Evolutionary conservation across 2,329 filamentous ascomycete genomes (phyloP).

Genomic region (Periconia digitata): DNA sequence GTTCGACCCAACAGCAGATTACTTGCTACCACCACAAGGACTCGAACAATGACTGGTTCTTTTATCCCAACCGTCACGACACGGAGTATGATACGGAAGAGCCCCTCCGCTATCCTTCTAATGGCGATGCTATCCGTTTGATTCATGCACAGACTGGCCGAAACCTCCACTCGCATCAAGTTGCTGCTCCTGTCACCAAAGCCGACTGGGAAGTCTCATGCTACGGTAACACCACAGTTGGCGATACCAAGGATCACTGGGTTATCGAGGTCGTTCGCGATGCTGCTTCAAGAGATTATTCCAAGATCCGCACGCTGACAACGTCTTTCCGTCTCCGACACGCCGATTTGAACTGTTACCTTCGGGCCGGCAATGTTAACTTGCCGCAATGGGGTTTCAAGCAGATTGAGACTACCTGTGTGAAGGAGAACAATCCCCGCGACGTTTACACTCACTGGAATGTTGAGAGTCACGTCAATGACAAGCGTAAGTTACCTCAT

Average conservation of each 20-base stretch:
- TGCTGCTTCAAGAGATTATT: conserved; percentile 81
- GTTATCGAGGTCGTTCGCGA: conserved; percentile 88
- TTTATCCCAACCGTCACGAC: conserved; percentile 87
- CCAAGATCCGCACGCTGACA: conserved; percentile 84
- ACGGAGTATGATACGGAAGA: conserved; percentile 71
- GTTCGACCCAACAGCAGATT: conserved; percentile 91
- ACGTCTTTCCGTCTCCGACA: conserved; percentile 90
- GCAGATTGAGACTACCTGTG: conserved; percentile 96
- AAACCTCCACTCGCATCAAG: conserved; percentile 92
- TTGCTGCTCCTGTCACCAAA: conserved; percentile 87
- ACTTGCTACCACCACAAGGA: conserved; percentile 99
- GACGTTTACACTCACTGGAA: conserved; percentile 99
- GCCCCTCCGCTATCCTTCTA: conserved; percentile 71
- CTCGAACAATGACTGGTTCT: conserved; percentile 99
- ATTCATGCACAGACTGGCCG: conserved; percentile 95
- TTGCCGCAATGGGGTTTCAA: conserved; percentile 99
- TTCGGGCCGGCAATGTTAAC: conserved; percentile 93
- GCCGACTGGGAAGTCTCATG: conserved; percentile 88
- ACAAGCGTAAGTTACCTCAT: conserved; percentile 73
- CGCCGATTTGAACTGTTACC: conserved; percentile 81
- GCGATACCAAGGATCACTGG: conserved; percentile 98
- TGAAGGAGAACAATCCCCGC: conserved; percentile 86
- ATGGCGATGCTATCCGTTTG: conserved; percentile 78
- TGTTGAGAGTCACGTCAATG: conserved; percentile 91
- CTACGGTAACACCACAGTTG: conserved; percentile 93